These are phyloP conservation scores for Trichoderma brevicompactum DNA, from an alignment of 2,329 filamentous ascomycete genomes.

Conservation along the genomic window DNA sequence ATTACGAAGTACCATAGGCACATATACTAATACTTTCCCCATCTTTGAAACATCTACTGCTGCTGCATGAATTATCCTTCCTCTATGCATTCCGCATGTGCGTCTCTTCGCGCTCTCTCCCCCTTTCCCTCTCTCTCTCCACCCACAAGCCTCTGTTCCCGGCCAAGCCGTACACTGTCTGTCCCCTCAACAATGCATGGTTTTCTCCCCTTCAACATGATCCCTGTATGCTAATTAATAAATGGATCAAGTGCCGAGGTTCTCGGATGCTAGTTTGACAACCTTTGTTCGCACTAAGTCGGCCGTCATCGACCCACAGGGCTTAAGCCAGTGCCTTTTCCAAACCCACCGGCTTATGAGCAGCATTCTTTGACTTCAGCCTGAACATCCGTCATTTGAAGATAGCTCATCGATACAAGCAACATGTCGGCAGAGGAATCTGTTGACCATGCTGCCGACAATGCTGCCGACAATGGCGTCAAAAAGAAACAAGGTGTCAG, in stretches of 20 bases:
- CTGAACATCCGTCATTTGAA: not conserved
- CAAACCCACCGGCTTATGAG: not conserved
- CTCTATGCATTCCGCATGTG: too few species aligned
- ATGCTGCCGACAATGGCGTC: not conserved
- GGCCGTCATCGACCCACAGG: not conserved
- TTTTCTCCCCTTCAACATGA: not conserved
- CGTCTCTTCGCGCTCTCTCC: not conserved
- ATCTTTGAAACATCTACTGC: not conserved
- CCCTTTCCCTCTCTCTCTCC: not conserved
- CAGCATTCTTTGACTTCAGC: not conserved
- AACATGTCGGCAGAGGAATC: slow-evolving; percentile 10
- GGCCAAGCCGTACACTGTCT: not conserved
- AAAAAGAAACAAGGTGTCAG: not conserved
- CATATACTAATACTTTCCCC: not conserved
- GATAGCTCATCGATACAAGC: not conserved
- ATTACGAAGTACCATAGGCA: too few species aligned
- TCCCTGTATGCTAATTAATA: not conserved
- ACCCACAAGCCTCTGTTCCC: not conserved
- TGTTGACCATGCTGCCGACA: slow-evolving; percentile 3
- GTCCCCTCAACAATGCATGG: not conserved
- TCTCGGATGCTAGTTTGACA: not conserved
- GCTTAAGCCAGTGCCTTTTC: not conserved
- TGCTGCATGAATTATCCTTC: not conserved
- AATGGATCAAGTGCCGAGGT: not conserved
- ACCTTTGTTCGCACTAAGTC: not conserved